Evolutionary conservation across 345 rosid species (phyloP), one percentile per base, ranked within the genome.

Genomic region (Lagerstroemia speciosa): DNA sequence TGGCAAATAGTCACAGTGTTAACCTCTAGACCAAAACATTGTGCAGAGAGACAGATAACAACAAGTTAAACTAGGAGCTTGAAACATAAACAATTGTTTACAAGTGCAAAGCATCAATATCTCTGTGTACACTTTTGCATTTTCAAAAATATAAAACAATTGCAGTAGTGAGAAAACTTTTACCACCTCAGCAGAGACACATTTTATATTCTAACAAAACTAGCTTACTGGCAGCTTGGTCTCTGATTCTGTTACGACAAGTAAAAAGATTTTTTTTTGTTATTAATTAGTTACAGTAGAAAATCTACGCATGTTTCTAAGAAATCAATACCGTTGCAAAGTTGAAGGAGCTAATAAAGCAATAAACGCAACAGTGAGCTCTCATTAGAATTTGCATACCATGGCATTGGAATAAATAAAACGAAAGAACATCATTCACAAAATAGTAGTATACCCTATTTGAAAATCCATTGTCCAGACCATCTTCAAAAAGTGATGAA

Each of bases 401-500:
- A 46, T 22, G 31, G 15, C 65, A 50, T 26, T 58, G 38, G 29
- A 46, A 57, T 61, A 33, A 63, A 22, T n/a, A 20, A 58, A 70
- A 68, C 43, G 34, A 70, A 55, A 8, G 30, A 11, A 45, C 34
- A 31, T 33, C 27, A 38, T 31, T 41, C 32, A 48, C 31, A 27
- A 67, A 33, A 65, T 45, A 33, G 48, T 68, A 30, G 6, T 15
- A 32, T 74, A 83, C 93, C 84, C 40, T 55, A 60, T 61, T 67
- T 9, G 79, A 67, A 74, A 31, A 46, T 66, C 77, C 76, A 67
- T 71, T 79, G 52, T 77, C 81, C 60, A 78, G 93, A 67, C 78
- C 69, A 32, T 83, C 90, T 66, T 85, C 96, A 74, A 78, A 79
- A 36, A 86, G 86, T 58, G 96, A 86, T 37, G 83, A 82, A 75